Percentiles rank a stretch among this genome's conserved stretches.
These are phyloP conservation scores for Cladosporium sp. DNA, from an alignment of 2,329 filamentous ascomycete genomes.

Conservation along the genomic window DNA sequence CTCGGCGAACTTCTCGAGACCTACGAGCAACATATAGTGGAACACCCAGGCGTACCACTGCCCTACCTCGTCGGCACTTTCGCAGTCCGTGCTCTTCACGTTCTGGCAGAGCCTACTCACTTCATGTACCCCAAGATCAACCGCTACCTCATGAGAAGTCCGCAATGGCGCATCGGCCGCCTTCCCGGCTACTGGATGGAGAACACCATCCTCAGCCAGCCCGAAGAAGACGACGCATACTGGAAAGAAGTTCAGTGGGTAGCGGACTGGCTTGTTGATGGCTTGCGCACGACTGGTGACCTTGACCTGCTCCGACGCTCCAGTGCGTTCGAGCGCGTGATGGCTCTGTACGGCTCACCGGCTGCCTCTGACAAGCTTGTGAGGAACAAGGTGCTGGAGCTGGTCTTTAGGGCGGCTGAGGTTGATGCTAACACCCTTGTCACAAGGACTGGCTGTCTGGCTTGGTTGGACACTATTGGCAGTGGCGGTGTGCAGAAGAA, in stretches of 20 bases:
- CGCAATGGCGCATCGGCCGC: constrained; percentile 63
- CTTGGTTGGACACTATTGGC: constrained; percentile 64
- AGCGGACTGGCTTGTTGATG: constrained; percentile 64
- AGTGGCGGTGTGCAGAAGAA: constrained; percentile 41
- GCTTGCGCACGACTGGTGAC: constrained; percentile 57
- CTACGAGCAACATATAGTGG: constrained; percentile 38
- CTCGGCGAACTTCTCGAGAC: constrained; percentile 79
- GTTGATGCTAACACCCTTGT: constrained; percentile 71
- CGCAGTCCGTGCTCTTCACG: constrained; percentile 62
- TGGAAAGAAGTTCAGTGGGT: constrained; percentile 73
- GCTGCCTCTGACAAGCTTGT: constrained; percentile 52
- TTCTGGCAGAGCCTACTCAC: constrained; percentile 73
- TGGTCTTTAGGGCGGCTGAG: constrained; percentile 62
- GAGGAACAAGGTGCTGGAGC: constrained; percentile 58
- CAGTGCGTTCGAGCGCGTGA: constrained; percentile 66
- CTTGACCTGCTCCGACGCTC: constrained; percentile 55
- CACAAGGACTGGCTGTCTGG: constrained; percentile 69
- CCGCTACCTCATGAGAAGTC: constrained; percentile 71
- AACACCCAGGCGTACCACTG: constrained; percentile 55
- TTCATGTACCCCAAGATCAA: constrained; percentile 84
- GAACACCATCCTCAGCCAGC: constrained; percentile 68
- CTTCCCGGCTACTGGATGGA: constrained; percentile 59
- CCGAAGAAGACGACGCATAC: constrained; percentile 68
- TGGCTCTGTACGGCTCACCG: constrained; percentile 65
- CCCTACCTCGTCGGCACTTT: constrained; percentile 75